Evolutionary conservation across 108 stramenopile genomes (phyloP).

Genomic region (Conticribra guillardii): DNA sequence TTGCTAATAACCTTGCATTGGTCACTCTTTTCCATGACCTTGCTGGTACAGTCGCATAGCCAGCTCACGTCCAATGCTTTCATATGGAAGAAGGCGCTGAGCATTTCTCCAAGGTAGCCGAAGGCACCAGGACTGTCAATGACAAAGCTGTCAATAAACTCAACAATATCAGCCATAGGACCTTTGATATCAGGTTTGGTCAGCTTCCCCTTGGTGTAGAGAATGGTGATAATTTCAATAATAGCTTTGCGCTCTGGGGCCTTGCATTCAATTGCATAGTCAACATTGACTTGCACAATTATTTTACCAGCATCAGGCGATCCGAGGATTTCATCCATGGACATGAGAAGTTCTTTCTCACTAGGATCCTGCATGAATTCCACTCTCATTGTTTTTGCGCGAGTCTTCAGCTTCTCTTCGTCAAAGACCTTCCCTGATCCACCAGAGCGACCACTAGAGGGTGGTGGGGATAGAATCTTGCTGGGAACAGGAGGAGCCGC

Average conservation of each 20-base stretch:
- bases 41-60: constrained; percentile 52
- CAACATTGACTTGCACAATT: constrained; percentile 59
- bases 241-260: constrained; percentile 64
- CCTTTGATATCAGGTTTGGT: constrained; percentile 53
- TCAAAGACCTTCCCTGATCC: constrained; percentile 35
- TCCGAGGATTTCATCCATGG: constrained; percentile 68
- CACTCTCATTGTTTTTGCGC: constrained; percentile 64
- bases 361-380: constrained; percentile 75
- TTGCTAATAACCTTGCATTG: constrained; percentile 29
- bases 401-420: constrained; percentile 62
- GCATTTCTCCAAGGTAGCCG: constrained; percentile 67
- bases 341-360: constrained; percentile 65
- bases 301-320: constrained; percentile 59
- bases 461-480: constrained; percentile 56
- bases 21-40: constrained; percentile 4
- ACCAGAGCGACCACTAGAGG: constrained; percentile 17
- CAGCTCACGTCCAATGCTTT: constrained; percentile 60
- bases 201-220: constrained; percentile 60
- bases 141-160: constrained; percentile 74
- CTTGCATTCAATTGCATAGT: constrained; percentile 74
- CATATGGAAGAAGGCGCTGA: constrained; percentile 52
- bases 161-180: constrained; percentile 60
- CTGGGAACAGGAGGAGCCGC: constrained; percentile 60
- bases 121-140: constrained; percentile 66
- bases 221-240: constrained; percentile 56